Percentiles rank a stretch among this genome's conserved stretches.
phyloP scores from a whole-genome alignment of 371 early-diverging fungal genomes.

The Sporodiniella umbellata region DNA sequence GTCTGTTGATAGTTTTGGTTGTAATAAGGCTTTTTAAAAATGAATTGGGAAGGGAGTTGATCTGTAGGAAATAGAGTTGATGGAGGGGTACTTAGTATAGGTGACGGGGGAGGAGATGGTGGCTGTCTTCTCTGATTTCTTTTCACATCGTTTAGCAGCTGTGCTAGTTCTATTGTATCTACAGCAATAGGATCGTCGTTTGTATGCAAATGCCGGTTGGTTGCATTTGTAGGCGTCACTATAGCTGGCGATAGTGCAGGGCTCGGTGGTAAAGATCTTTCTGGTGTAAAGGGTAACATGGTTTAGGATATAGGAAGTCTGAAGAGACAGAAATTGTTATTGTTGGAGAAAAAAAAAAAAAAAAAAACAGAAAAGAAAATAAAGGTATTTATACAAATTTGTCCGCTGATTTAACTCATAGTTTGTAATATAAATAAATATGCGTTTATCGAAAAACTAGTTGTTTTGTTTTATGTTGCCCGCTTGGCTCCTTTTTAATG shows the following conservation, averaged over 20 bases:
- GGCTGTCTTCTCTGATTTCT: background rate
- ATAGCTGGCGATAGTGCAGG: conserved; percentile 28
- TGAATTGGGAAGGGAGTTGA: conserved; percentile 26
- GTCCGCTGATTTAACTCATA: background rate
- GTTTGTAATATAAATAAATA: background rate
- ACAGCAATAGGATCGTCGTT: conserved; percentile 17
- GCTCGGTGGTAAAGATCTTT: conserved; percentile 26
- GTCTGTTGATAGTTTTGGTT: conserved; percentile 36
- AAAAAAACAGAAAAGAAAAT: too few species aligned
- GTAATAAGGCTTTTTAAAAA: conserved; percentile 37
- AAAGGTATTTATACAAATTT: background rate
- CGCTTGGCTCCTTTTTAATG: background rate
- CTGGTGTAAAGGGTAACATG: conserved; percentile 21
- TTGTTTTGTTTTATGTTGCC: background rate
- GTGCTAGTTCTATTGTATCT: conserved; percentile 25
- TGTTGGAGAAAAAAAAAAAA: background rate
- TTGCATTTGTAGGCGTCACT: conserved; percentile 28
- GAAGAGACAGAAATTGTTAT: conserved; percentile 1
- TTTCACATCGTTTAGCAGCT: conserved; percentile 18
- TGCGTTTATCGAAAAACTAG: background rate
- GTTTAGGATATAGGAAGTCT: background rate
- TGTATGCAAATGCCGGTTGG: conserved; percentile 25
- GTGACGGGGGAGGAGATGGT: background rate
- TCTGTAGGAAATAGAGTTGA: conserved; percentile 1
- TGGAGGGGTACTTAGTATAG: conserved; percentile 6